phyloP scores from a whole-genome alignment of 2,329 filamentous ascomycete genomes.

The Trichoderma sp. region DNA sequence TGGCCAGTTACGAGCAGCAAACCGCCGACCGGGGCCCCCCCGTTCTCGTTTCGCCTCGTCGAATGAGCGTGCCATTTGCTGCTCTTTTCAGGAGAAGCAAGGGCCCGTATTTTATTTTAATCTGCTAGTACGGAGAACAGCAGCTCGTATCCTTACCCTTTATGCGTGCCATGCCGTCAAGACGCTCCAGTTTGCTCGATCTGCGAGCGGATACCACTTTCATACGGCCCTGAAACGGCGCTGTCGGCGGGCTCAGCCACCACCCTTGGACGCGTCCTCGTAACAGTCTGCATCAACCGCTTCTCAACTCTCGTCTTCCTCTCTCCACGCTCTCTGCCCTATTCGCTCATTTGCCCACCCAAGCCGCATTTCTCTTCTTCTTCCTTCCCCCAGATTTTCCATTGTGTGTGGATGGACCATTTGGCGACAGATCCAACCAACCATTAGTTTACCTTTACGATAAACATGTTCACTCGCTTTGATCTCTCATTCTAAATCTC shows the following conservation, averaged over 20 bases:
- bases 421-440: slow-evolving; percentile 23
- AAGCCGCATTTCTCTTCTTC: background rate
- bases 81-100: slow-evolving; percentile 20
- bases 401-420: slow-evolving; percentile 21
- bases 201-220: slow-evolving; percentile 17
- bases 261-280: slow-evolving; percentile 21
- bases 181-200: slow-evolving; percentile 16
- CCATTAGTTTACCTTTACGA: slow-evolving; percentile 19
- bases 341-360: slow-evolving; percentile 8
- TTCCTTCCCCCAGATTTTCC: slow-evolving; percentile 18
- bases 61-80: slow-evolving; percentile 19
- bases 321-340: background rate
- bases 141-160: slow-evolving; percentile 10
- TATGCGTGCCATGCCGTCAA: slow-evolving; percentile 2
- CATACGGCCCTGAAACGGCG: slow-evolving; percentile 23
- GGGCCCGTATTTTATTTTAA: slow-evolving; percentile 22
- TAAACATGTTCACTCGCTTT: slow-evolving; percentile 23
- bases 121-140: slow-evolving; percentile 19
- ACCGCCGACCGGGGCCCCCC: slow-evolving; percentile 8
- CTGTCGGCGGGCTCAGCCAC: slow-evolving; percentile 19
- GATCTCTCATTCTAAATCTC: slow-evolving; percentile 17
- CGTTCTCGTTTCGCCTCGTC: slow-evolving; percentile 22
- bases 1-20: background rate
- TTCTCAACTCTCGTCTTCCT: background rate
- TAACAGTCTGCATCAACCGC: slow-evolving; percentile 10